Conservation (phyloP, 371 early-diverging fungal genomes). For the Batrachochytrium dendrobatidis region DNA sequence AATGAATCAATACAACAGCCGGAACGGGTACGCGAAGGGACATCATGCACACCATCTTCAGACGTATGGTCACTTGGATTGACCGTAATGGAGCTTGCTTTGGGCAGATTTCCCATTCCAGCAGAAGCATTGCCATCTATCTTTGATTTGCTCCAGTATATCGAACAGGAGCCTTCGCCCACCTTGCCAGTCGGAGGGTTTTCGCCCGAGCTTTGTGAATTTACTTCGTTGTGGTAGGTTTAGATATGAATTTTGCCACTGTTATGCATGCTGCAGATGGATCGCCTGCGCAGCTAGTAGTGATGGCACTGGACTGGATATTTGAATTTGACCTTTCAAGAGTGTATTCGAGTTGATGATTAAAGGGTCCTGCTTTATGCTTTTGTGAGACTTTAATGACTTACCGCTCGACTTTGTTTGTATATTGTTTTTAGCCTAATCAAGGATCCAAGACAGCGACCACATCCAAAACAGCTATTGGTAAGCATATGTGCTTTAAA, state of each 20-base stretch:
- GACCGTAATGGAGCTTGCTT: constrained; percentile 80
- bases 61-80: constrained; percentile 96
- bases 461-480: constrained; percentile 44
- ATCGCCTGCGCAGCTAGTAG: too few relatives aligned
- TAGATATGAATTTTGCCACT: not conserved
- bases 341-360: not conserved
- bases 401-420: not conserved
- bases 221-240: constrained; percentile 64
- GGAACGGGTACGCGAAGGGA: constrained; percentile 81
- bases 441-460: constrained; percentile 62
- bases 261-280: too few relatives aligned
- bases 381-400: not conserved
- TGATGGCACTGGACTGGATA: too few relatives aligned
- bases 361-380: not conserved
- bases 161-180: constrained; percentile 80
- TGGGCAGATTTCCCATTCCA: constrained; percentile 70
- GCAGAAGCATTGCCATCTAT: constrained; percentile 46
- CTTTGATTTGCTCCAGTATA: constrained; percentile 82
- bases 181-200: constrained; percentile 59
- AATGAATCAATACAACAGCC: too few relatives aligned
- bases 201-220: constrained; percentile 62
- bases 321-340: not conserved
- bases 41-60: constrained; percentile 70
- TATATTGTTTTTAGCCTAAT: constrained; percentile 43
- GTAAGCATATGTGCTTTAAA: not conserved